These are phyloP conservation scores for Podospora tetraspora DNA, from an alignment of 495 filamentous ascomycete genomes.

Conservation along the genomic window DNA sequence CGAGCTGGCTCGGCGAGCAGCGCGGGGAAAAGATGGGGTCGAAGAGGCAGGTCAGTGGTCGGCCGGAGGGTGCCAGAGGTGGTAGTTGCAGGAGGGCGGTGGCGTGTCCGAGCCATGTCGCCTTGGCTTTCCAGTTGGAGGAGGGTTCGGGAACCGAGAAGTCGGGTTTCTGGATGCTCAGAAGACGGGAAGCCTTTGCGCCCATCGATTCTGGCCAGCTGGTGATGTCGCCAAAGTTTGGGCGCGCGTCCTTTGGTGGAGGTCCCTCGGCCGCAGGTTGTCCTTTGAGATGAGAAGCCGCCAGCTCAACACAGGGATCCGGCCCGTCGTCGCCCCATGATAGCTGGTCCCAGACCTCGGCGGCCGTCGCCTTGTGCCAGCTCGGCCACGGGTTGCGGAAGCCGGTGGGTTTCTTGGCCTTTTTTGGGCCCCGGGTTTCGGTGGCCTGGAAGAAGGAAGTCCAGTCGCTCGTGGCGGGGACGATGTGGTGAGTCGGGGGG, in stretches of 20 bases:
- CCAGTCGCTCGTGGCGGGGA: not conserved
- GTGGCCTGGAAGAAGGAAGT: not conserved
- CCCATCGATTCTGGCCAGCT: slow-evolving; percentile 17
- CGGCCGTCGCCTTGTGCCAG: slow-evolving; percentile 27
- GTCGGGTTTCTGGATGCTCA: slow-evolving; percentile 23
- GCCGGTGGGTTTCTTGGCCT: not conserved
- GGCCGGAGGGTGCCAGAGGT: not conserved
- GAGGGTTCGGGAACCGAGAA: slow-evolving; percentile 17
- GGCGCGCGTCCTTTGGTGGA: not conserved
- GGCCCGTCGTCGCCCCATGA: slow-evolving; percentile 23
- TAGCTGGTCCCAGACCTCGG: slow-evolving; percentile 25
- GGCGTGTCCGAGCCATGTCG: slow-evolving; percentile 53
- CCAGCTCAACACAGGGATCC: slow-evolving; percentile 21
- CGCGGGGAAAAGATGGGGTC: slow-evolving; percentile 53
- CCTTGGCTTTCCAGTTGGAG: slow-evolving; percentile 24
- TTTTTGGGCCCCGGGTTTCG: not conserved
- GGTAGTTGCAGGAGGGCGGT: slow-evolving; percentile 41
- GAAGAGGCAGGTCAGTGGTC: slow-evolving; percentile 35
- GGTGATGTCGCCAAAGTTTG: slow-evolving; percentile 15
- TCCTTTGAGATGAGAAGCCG: slow-evolving; percentile 16
- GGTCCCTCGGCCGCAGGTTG: not conserved
- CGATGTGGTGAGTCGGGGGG: not conserved
- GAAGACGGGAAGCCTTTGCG: slow-evolving; percentile 20
- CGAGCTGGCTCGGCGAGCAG: slow-evolving; percentile 41
- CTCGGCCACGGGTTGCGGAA: slow-evolving; percentile 55